phyloP scores from a whole-genome alignment of 2,329 filamentous ascomycete species.

The Ophiostoma quercus region DNA sequence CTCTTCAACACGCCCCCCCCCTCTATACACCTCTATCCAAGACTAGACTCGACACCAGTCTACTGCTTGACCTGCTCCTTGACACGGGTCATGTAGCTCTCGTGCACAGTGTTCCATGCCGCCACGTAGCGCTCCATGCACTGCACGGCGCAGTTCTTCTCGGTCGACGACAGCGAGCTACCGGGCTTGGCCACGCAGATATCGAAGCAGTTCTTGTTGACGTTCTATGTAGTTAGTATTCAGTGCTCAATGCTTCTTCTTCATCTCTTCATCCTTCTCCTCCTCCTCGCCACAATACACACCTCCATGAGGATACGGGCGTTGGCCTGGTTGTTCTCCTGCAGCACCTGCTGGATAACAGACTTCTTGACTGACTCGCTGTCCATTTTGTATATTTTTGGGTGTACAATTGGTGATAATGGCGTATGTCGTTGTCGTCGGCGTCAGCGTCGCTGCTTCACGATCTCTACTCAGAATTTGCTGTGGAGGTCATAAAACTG shows the following conservation, averaged over 20 bases:
- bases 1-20: background rate
- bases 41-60: background rate
- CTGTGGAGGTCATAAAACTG: constrained; percentile 17
- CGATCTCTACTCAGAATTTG: constrained; percentile 8
- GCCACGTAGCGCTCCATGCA: constrained; percentile 85
- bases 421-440: constrained; percentile 4
- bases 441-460: background rate
- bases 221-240: constrained; percentile 50
- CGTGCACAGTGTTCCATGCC: constrained; percentile 70
- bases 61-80: constrained; percentile 40
- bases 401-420: constrained; percentile 20
- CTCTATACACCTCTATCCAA: background rate
- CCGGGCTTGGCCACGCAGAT: constrained; percentile 69
- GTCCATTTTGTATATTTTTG: constrained; percentile 43
- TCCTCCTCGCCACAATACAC: background rate
- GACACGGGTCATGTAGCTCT: constrained; percentile 59
- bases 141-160: constrained; percentile 64
- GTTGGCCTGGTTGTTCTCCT: background rate
- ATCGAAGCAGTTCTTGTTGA: constrained; percentile 77
- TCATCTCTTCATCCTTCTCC: background rate
- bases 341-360: constrained; percentile 60
- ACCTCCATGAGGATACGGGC: constrained; percentile 6
- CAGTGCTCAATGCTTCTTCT: too few relatives aligned
- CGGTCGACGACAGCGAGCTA: constrained; percentile 58
- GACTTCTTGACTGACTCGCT: constrained; percentile 54